Percentiles rank a stretch among this genome's conserved stretches.
These are phyloP conservation scores for Collybia sp. DNA, from an alignment of 768 basidiomycete genomes.

Conservation along the genomic window DNA sequence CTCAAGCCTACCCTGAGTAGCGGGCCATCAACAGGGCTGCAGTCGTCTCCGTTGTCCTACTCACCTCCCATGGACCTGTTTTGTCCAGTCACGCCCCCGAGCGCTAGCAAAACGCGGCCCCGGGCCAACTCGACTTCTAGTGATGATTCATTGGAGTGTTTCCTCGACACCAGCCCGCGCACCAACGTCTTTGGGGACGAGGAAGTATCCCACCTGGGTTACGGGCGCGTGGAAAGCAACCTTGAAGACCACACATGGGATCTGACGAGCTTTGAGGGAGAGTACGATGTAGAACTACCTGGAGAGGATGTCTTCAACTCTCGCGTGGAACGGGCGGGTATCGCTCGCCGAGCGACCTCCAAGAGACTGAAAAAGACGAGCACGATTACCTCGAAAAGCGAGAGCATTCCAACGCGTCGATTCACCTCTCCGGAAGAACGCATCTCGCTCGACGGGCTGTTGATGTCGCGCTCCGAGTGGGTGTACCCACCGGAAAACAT, in stretches of 20 bases:
- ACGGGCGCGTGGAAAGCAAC: no score
- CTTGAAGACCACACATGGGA: slow-evolving; percentile 36
- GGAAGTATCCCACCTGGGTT: slow-evolving; percentile 10
- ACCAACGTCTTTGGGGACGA: slow-evolving; percentile 21
- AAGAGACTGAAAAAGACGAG: background rate
- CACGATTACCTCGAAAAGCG: no score
- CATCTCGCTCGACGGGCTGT: no score
- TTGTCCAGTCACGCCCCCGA: background rate
- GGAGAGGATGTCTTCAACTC: slow-evolving; percentile 52
- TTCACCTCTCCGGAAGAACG: background rate
- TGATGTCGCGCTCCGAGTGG: no score
- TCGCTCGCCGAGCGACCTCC: slow-evolving; percentile 8
- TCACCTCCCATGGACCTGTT: background rate
- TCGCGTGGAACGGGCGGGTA: slow-evolving; percentile 56
- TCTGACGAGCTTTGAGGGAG: slow-evolving; percentile 76
- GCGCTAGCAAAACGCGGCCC: background rate
- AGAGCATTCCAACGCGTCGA: background rate
- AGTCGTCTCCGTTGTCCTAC: slow-evolving; percentile 1
- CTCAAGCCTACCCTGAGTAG: background rate
- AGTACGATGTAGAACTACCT: slow-evolving; percentile 47
- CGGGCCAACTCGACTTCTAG: background rate
- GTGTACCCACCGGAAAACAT: no score
- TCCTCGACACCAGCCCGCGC: slow-evolving; percentile 37
- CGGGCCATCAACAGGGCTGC: slow-evolving; percentile 1
- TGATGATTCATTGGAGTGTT: slow-evolving; percentile 6